A percentile compares a stretch with the other conserved stretches of the same genome.
These are phyloP conservation scores for Phytophthora macrochlamydospora DNA, from an alignment of 352 stramenopile species.

Conservation along the genomic window DNA sequence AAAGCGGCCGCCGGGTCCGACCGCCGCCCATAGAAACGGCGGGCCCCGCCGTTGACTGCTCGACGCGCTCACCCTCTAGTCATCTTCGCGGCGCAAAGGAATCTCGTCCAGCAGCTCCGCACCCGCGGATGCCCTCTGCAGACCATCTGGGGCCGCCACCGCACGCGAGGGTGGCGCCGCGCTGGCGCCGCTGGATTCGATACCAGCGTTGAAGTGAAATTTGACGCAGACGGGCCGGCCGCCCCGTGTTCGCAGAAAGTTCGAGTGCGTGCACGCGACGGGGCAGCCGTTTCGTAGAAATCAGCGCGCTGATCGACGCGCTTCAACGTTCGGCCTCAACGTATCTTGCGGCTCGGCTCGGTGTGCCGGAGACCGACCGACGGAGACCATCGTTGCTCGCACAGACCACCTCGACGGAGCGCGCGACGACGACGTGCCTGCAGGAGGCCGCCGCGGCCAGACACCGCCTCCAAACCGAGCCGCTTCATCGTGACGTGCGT, in stretches of 20 bases:
- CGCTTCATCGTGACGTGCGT: conserved; percentile 18
- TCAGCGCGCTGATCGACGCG: conserved; percentile 19
- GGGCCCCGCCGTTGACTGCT: background rate
- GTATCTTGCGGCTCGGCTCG: background rate
- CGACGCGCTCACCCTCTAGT: too few relatives aligned
- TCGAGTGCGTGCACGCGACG: conserved; percentile 5
- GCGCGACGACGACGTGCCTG: too few relatives aligned
- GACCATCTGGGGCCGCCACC: conserved; percentile 14
- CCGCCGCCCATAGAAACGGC: conserved; percentile 13
- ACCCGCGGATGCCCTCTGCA: conserved; percentile 15
- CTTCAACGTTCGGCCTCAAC: background rate
- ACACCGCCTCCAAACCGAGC: too few relatives aligned
- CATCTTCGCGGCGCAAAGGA: too few relatives aligned
- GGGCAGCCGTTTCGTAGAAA: conserved; percentile 13
- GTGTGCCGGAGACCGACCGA: too few relatives aligned
- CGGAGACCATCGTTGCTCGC: too few relatives aligned
- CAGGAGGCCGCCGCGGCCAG: too few relatives aligned
- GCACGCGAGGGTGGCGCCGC: conserved; percentile 23
- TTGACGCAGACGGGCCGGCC: conserved; percentile 10
- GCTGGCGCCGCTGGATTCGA: conserved; percentile 22
- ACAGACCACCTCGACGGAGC: too few relatives aligned
- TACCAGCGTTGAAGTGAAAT: conserved; percentile 40
- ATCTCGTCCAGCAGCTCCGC: conserved; percentile 6
- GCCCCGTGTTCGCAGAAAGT: conserved; percentile 42
- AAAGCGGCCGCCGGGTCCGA: conserved; percentile 12